Evolutionary conservation across 2,329 filamentous ascomycete genomes (phyloP).

Genomic region (Botrytis hyacinthi): DNA sequence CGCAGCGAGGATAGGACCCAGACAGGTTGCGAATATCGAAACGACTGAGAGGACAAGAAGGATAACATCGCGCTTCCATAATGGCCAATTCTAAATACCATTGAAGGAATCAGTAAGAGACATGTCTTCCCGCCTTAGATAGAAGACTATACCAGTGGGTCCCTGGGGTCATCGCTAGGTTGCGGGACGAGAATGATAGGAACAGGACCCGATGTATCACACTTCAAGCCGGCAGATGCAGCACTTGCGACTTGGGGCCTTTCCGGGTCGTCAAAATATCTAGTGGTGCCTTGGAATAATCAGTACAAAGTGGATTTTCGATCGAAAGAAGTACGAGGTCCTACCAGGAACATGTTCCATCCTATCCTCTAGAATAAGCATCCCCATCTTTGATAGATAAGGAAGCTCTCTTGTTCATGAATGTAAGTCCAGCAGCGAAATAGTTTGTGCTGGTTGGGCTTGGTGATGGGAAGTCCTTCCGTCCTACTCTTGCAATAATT

Average conservation of each 20-base stretch:
- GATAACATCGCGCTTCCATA: conserved; percentile 82
- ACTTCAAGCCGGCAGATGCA: conserved; percentile 60
- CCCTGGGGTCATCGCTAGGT: conserved; percentile 86
- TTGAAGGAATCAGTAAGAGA: conserved; percentile 20
- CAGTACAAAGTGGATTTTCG: background rate
- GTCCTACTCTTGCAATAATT: background rate
- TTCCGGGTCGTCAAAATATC: conserved; percentile 61
- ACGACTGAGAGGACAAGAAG: conserved; percentile 74
- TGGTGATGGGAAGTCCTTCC: background rate
- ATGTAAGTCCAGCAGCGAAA: background rate
- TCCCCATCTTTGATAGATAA: conserved; percentile 33
- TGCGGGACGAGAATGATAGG: conserved; percentile 85
- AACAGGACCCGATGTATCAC: conserved; percentile 62
- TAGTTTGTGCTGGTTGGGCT: background rate
- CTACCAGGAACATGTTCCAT: conserved; percentile 73
- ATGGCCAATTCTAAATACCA: conserved; percentile 68
- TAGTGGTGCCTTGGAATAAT: conserved; percentile 52
- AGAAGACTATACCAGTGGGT: conserved; percentile 63
- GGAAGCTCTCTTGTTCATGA: background rate
- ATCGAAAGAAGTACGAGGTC: conserved; percentile 24
- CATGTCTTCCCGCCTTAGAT: background rate
- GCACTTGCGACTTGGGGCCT: conserved; percentile 45
- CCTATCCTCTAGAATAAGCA: conserved; percentile 65
- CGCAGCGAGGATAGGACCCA: conserved; percentile 83
- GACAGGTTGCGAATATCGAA: conserved; percentile 78